Evolutionary conservation across 768 basidiomycete genomes (phyloP).

Genomic region (Lactarius psammicola): DNA sequence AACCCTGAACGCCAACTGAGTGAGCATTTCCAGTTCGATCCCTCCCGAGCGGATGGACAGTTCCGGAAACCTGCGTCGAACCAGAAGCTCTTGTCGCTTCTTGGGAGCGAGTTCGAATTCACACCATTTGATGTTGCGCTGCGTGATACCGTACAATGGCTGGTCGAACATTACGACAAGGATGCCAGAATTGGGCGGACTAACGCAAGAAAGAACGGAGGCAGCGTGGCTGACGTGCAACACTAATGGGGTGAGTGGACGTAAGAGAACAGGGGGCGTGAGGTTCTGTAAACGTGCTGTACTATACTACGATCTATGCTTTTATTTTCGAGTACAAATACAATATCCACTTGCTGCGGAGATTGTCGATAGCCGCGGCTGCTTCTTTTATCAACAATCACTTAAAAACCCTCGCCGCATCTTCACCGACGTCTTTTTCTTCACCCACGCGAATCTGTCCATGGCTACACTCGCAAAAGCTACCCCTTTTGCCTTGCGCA

Average conservation of each 20-base stretch:
- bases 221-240: neutral
- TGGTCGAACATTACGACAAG: constrained; percentile 72
- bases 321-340: neutral
- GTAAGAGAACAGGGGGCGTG: neutral
- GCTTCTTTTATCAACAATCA: neutral
- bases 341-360: neutral
- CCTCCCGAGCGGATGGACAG: constrained; percentile 83
- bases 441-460: neutral
- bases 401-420: neutral
- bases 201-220: constrained; percentile 14
- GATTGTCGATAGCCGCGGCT: neutral
- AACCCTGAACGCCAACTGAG: constrained; percentile 1
- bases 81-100: constrained; percentile 72
- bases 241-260: neutral
- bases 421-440: neutral
- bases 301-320: neutral
- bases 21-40: constrained; percentile 64
- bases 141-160: constrained; percentile 80
- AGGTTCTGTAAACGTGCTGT: neutral
- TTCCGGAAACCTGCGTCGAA: constrained; percentile 97
- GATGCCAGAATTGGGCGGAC: constrained; percentile 56
- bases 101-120: constrained; percentile 76
- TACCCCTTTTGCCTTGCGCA: constrained; percentile 40
- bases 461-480: constrained; percentile 42
- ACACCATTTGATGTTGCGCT: constrained; percentile 89